Conservation (phyloP, 305 asterid species). For the Rubia occidens region DNA sequence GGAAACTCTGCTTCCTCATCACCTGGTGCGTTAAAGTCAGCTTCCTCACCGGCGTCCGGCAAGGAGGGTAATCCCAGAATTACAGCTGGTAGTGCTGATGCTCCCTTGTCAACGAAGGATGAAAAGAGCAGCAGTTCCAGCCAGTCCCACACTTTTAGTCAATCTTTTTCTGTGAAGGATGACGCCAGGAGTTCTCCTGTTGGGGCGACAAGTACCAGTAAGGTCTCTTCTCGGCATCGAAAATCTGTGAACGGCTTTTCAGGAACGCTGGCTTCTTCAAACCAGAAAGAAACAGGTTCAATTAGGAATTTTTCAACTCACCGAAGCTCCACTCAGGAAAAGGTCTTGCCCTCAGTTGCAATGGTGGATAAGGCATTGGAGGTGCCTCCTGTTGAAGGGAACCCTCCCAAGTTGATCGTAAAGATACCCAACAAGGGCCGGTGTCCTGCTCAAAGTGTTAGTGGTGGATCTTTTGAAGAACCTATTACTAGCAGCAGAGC, state of each 20-base stretch:
- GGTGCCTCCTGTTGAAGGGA: slow-evolving; percentile 31
- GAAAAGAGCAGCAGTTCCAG: slow-evolving; percentile 77
- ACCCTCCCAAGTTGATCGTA: slow-evolving; percentile 49
- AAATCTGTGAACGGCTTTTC: slow-evolving; percentile 39
- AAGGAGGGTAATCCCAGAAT: slow-evolving; percentile 43
- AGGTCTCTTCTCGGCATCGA: slow-evolving; percentile 48
- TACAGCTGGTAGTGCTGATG: slow-evolving; percentile 34
- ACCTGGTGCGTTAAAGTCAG: slow-evolving; percentile 35
- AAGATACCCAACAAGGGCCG: slow-evolving; percentile 44
- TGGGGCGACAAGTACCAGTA: slow-evolving; percentile 39
- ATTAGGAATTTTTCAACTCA: slow-evolving; percentile 29
- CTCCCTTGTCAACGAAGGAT: slow-evolving; percentile 43
- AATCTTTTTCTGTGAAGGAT: slow-evolving; percentile 51
- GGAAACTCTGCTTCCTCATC: slow-evolving; percentile 42
- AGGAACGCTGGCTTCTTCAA: slow-evolving; percentile 31
- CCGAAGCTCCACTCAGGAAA: slow-evolving; percentile 36
- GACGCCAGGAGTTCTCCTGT: slow-evolving; percentile 49
- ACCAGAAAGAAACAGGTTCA: slow-evolving; percentile 40
- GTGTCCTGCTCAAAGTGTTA: slow-evolving; percentile 45
- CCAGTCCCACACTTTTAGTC: slow-evolving; percentile 57
- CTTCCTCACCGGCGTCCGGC: slow-evolving; percentile 37
- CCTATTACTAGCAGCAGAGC: slow-evolving; percentile 37
- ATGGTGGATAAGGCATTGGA: slow-evolving; percentile 33
- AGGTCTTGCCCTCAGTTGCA: slow-evolving; percentile 34
- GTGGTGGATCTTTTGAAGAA: slow-evolving; percentile 45